phyloP scores from a whole-genome alignment of 805 yeast species.

The Alloascoidea hylecoeti region DNA sequence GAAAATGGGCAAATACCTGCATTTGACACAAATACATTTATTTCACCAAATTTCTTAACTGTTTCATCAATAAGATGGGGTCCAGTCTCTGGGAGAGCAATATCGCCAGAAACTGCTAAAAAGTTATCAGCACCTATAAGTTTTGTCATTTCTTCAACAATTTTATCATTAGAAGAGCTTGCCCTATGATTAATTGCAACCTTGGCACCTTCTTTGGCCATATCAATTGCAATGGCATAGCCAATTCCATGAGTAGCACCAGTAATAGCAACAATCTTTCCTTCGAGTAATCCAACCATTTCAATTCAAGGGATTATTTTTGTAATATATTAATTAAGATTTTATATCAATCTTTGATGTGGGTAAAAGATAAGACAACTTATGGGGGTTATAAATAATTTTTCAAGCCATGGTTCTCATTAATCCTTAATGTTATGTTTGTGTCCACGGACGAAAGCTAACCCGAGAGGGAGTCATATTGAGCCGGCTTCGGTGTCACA shows the following conservation, averaged over 20 bases:
- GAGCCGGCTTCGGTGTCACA: no score
- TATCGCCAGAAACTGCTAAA: slow-evolving; percentile 29
- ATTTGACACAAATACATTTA: slow-evolving; percentile 28
- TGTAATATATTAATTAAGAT: no score
- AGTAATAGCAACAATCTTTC: slow-evolving; percentile 66
- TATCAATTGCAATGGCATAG: slow-evolving; percentile 58
- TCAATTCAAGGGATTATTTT: no score
- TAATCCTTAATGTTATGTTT: no score
- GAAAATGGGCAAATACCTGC: slow-evolving; percentile 31
- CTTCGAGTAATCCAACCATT: no score
- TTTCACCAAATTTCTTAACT: slow-evolving; percentile 23
- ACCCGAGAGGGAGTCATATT: no score
- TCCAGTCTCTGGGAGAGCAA: slow-evolving; percentile 24
- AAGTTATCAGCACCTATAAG: slow-evolving; percentile 16
- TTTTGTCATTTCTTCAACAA: slow-evolving; percentile 44
- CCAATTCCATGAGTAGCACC: slow-evolving; percentile 83
- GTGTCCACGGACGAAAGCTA: no score
- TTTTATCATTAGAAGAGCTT: slow-evolving; percentile 34
- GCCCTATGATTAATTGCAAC: slow-evolving; percentile 66
- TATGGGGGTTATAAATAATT: no score
- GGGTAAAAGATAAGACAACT: no score
- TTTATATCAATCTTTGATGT: no score
- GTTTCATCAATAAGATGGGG: slow-evolving; percentile 12
- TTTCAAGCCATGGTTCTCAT: no score
- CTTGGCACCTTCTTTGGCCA: slow-evolving; percentile 72